These are phyloP conservation scores for Phytopythium litorale DNA, from an alignment of 352 stramenopile genomes.

Conservation along the genomic window DNA sequence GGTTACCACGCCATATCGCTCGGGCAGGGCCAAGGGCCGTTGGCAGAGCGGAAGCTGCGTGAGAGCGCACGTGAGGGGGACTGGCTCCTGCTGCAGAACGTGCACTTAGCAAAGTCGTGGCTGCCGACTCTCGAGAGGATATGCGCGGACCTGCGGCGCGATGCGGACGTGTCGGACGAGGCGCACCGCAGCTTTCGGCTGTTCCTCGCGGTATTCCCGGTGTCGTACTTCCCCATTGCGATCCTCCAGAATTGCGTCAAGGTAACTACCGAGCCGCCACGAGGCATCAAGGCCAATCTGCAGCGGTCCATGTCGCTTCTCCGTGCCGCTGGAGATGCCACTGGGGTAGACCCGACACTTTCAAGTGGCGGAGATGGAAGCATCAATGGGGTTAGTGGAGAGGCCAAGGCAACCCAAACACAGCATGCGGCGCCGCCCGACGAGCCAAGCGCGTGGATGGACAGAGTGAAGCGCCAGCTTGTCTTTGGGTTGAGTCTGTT, in stretches of 20 bases:
- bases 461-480: conserved; percentile 42
- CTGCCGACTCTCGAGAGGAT: conserved; percentile 57
- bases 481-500: conserved; percentile 78
- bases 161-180: conserved; percentile 20
- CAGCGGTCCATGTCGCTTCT: conserved; percentile 60
- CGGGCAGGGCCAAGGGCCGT: conserved; percentile 67
- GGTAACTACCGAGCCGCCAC: conserved; percentile 73
- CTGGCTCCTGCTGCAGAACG: conserved; percentile 76
- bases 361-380: neutral
- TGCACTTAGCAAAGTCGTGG: conserved; percentile 76
- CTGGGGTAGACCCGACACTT: neutral
- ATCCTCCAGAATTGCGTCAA: conserved; percentile 78
- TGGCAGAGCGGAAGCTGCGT: conserved; percentile 60
- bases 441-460: conserved; percentile 7
- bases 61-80: conserved; percentile 38
- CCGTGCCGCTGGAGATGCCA: neutral
- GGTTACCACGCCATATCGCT: conserved; percentile 62
- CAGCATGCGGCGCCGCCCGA: neutral
- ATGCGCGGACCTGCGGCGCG: conserved; percentile 27
- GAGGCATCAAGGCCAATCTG: conserved; percentile 69
- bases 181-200: conserved; percentile 60
- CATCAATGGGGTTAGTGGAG: neutral
- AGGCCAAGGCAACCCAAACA: neutral
- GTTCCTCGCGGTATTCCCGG: conserved; percentile 68
- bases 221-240: conserved; percentile 60